phyloP scores from a whole-genome alignment of 495 filamentous ascomycete species.

The Cercophora scortea region DNA sequence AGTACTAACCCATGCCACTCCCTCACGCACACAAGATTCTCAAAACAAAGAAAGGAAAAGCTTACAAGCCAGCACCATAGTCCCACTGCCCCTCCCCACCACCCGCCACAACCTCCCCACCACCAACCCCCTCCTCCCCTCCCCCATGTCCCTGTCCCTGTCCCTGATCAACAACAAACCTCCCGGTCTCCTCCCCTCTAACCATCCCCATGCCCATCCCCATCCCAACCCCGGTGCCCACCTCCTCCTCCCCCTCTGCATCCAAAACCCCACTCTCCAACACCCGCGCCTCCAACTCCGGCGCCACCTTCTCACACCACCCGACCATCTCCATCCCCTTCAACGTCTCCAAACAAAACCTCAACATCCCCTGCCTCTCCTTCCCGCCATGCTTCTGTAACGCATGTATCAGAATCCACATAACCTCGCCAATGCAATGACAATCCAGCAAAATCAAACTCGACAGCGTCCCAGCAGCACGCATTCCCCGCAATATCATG shows the following conservation, averaged over 20 bases:
- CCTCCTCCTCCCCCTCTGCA: no score
- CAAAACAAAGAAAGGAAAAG: not conserved
- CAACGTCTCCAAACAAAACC: slow-evolving; percentile 1
- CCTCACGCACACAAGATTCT: no score
- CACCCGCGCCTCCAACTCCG: slow-evolving; percentile 2
- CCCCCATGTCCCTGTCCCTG: no score
- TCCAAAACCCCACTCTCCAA: slow-evolving; percentile 1
- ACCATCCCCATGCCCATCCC: no score
- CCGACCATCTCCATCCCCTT: slow-evolving; percentile 1
- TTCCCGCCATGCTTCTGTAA: not conserved
- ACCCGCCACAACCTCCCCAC: no score
- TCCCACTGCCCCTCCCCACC: no score
- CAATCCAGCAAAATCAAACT: not conserved
- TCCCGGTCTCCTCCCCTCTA: no score
- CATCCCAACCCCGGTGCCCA: no score
- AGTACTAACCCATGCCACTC: no score
- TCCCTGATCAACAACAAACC: no score
- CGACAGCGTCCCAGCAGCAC: not conserved
- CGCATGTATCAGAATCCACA: not conserved
- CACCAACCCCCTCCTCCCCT: no score
- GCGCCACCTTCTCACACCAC: not conserved
- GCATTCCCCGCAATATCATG: not conserved
- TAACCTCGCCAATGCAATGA: slow-evolving; percentile 1
- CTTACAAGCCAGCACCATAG: no score
- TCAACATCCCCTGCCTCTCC: not conserved